Conservation (phyloP, 306 rosid species). For the Cucumis melo region DNA sequence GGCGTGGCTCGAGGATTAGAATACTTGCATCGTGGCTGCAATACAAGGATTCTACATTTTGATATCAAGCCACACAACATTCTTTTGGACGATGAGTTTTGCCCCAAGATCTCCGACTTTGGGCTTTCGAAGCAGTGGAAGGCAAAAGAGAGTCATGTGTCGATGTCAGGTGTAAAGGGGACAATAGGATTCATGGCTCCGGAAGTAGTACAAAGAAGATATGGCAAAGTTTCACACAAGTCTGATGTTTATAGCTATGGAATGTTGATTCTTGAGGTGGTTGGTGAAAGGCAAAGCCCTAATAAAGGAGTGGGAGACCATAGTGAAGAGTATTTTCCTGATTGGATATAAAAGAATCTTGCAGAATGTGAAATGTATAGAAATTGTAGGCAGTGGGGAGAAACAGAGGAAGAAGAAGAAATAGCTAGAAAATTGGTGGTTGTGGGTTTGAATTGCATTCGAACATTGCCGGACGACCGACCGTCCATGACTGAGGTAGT, state of each 20-base stretch:
- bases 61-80: constrained; percentile 72
- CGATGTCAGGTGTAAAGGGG: not conserved
- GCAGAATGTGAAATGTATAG: not conserved
- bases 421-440: not conserved
- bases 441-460: not conserved
- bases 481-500: not conserved
- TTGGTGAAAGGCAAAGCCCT: not conserved
- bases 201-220: not conserved
- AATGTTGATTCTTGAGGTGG: constrained; percentile 4
- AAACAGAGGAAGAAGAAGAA: not conserved
- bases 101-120: constrained; percentile 71
- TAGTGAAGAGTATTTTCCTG: not conserved
- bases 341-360: not conserved
- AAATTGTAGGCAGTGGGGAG: not conserved
- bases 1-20: constrained; percentile 27
- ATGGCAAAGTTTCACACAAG: not conserved
- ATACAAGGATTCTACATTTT: constrained; percentile 49
- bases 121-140: constrained; percentile 24
- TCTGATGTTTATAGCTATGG: constrained; percentile 9
- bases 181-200: not conserved
- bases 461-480: not conserved
- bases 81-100: constrained; percentile 50
- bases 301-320: not conserved
- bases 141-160: not conserved
- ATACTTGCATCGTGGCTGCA: constrained; percentile 1